Evolutionary conservation across 139 green algal species (phyloP), one percentile per base, ranked within the genome.

Genomic region (Picochlorum sp.): DNA sequence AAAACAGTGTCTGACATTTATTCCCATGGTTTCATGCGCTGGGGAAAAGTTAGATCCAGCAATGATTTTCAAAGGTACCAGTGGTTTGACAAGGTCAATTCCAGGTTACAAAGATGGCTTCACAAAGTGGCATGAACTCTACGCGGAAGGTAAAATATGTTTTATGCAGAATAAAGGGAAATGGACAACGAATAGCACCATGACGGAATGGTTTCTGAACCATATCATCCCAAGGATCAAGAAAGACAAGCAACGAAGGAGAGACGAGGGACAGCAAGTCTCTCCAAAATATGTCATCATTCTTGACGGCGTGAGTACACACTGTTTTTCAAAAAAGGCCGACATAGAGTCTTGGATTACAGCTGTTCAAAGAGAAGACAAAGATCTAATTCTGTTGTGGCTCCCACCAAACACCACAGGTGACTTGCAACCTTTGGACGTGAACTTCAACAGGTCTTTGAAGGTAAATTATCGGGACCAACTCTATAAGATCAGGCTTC

Each of bases 371-470:
- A 10, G 28, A 20, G 25, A 32, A 16, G 20, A 24, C 22, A 12
- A 33, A 20, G 49, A 56, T 36, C 13, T 56, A 13, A 39, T 56
- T 35, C 28, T 56, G 12, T 26, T 56, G 13, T 36, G 24, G 13
- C 18, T 56, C 14, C 50, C 50, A 22, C 50, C 50, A 14, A 56
- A 56, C 50, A 32, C 36, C 12, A 56, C 50, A n/a, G 50, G 50
- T 20, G 14, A 56, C 12, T 33, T 41, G 22, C 29, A 56, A 26
- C 29, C 50, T 14, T 26, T 56, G 25, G 50, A 56, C 20, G 50
- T 56, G 3, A 24, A 24, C 37, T 24, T 56, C 16, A 56, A 56
- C 22, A 56, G 50, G 14, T 9, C 28, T 24, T 56, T 56, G 3
- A 56, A 56, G n/a, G n/a, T n/a, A n/a, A n/a, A n/a, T n/a, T n/a